phyloP scores from a whole-genome alignment of 495 filamentous ascomycete species.

The Tetracladium setigerum region DNA sequence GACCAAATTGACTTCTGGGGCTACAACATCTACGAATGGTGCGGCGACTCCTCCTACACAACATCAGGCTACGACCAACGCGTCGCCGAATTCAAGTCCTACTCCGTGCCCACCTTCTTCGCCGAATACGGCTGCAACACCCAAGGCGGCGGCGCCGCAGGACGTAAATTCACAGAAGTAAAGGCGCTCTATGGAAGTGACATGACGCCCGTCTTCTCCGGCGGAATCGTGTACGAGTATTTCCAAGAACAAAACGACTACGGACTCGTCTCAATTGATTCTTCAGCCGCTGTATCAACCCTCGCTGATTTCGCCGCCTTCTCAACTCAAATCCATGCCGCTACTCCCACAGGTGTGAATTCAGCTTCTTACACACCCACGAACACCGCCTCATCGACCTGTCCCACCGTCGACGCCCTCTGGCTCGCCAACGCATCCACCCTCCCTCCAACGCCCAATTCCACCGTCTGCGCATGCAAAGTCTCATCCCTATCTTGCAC shows the following conservation, averaged over 20 bases:
- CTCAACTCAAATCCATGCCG: slow-evolving; percentile 51
- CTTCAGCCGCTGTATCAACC: slow-evolving; percentile 35
- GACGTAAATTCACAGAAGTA: slow-evolving; percentile 56
- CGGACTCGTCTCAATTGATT: slow-evolving; percentile 53
- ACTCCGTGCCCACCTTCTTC: slow-evolving; percentile 67
- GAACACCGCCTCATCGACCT: slow-evolving; percentile 54
- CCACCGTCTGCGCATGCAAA: slow-evolving; percentile 60
- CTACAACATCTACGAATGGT: slow-evolving; percentile 72
- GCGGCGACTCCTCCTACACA: slow-evolving; percentile 47
- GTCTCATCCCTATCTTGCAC: slow-evolving; percentile 48
- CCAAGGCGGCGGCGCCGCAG: slow-evolving; percentile 33
- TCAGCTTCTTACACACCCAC: slow-evolving; percentile 57
- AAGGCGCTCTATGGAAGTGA: slow-evolving; percentile 47
- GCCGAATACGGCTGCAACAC: slow-evolving; percentile 67
- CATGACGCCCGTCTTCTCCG: slow-evolving; percentile 63
- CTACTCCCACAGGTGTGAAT: slow-evolving; percentile 47
- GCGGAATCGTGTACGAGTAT: slow-evolving; percentile 72
- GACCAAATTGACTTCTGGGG: slow-evolving; percentile 69
- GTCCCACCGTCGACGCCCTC: slow-evolving; percentile 45
- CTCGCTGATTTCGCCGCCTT: slow-evolving; percentile 56
- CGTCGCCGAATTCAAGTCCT: slow-evolving; percentile 50
- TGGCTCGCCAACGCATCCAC: slow-evolving; percentile 51
- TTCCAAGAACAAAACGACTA: slow-evolving; percentile 60
- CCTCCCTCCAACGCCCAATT: slow-evolving; percentile 62
- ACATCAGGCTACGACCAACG: slow-evolving; percentile 50